A percentile compares a stretch with the other conserved stretches of the same genome.
Conservation (phyloP, 2,329 filamentous ascomycete genomes). For the Trichoderma sp. region DNA sequence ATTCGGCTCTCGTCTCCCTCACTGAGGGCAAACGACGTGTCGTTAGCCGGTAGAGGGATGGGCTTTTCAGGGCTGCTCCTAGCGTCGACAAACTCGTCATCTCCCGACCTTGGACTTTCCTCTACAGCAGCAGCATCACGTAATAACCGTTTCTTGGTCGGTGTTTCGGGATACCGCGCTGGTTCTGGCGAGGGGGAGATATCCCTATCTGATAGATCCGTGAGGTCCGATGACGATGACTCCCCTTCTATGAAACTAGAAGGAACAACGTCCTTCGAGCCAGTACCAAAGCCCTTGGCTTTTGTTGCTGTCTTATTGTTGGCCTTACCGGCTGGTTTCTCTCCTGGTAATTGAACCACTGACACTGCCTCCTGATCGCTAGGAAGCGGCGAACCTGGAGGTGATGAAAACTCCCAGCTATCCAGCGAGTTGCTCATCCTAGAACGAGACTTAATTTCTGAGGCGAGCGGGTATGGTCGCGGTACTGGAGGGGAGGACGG, state of each 20-base stretch:
- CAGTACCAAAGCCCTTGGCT: neutral
- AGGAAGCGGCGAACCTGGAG: constrained; percentile 49
- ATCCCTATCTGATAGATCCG: constrained; percentile 12
- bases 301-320: constrained; percentile 21
- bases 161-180: constrained; percentile 20
- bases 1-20: constrained; percentile 48
- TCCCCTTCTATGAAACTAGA: constrained; percentile 27
- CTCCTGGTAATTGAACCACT: constrained; percentile 21
- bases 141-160: constrained; percentile 21
- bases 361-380: constrained; percentile 28
- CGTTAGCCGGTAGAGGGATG: constrained; percentile 17
- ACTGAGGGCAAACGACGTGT: constrained; percentile 41
- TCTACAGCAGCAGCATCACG: constrained; percentile 21
- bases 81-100: constrained; percentile 51
- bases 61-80: constrained; percentile 41
- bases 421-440: constrained; percentile 33
- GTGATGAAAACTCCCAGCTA: constrained; percentile 57
- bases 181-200: neutral
- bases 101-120: constrained; percentile 42
- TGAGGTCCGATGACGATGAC: constrained; percentile 4
- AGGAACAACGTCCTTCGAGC: constrained; percentile 28
- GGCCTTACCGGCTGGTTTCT: constrained; percentile 19
- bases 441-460: constrained; percentile 51
- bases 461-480: constrained; percentile 50
- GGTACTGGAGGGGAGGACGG: constrained; percentile 59